phyloP scores from a whole-genome alignment of 2,329 filamentous ascomycete genomes.

The Fusarium mangiferae region DNA sequence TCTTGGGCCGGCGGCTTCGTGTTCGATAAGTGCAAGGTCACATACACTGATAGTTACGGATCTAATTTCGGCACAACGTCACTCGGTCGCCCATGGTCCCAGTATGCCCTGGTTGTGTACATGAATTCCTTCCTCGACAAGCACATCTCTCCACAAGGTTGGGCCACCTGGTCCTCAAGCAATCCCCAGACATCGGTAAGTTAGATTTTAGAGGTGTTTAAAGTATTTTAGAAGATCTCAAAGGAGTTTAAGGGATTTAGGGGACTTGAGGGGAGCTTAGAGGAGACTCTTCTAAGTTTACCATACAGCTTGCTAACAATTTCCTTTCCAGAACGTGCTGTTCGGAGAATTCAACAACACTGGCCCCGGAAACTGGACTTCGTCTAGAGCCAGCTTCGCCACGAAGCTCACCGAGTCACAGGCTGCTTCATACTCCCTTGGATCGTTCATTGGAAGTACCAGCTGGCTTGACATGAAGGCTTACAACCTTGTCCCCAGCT shows the following conservation, averaged over 20 bases:
- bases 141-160: constrained; percentile 42
- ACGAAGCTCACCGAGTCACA: constrained; percentile 36
- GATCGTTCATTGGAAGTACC: constrained; percentile 33
- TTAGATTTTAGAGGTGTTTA: background rate
- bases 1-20: constrained; percentile 47
- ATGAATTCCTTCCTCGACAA: constrained; percentile 59
- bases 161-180: constrained; percentile 63
- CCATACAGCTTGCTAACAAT: background rate
- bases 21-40: constrained; percentile 47
- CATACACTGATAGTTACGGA: constrained; percentile 42
- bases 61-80: constrained; percentile 51
- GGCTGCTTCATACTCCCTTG: constrained; percentile 28
- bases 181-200: constrained; percentile 62
- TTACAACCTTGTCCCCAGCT: constrained; percentile 39
- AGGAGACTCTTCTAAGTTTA: background rate
- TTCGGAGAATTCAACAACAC: constrained; percentile 70
- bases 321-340: constrained; percentile 51
- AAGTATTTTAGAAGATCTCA: no score
- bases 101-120: constrained; percentile 58
- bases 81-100: constrained; percentile 59
- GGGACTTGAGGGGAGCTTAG: background rate
- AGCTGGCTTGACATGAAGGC: constrained; percentile 41
- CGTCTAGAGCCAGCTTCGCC: constrained; percentile 35
- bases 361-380: constrained; percentile 50
- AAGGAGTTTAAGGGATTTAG: background rate